A percentile compares a stretch with the other conserved stretches of the same genome.
Evolutionary conservation across 805 yeast genomes (phyloP).

Genomic region (Cephaloascus albidus): DNA sequence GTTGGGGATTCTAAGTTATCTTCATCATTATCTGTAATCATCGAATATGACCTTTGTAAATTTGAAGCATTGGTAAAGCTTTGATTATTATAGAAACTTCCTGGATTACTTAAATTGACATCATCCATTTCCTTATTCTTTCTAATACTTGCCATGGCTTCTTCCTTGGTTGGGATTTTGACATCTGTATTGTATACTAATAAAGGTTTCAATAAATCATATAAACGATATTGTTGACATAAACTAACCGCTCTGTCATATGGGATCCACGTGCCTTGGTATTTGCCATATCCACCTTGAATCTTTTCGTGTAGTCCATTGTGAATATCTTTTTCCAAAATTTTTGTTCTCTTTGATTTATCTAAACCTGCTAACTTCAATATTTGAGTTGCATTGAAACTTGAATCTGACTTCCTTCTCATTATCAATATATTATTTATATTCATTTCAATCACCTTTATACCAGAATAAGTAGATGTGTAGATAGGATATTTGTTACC

Average conservation of each 20-base stretch:
- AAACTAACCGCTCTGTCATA: constrained; percentile 47
- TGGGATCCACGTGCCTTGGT: constrained; percentile 73
- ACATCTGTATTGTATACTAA: constrained; percentile 31
- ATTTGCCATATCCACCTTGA: constrained; percentile 68
- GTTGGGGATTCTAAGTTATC: constrained; percentile 22
- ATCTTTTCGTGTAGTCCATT: constrained; percentile 62
- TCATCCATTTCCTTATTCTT: constrained; percentile 1
- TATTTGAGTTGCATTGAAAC: constrained; percentile 67
- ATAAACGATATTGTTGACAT: constrained; percentile 52
- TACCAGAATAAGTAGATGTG: constrained; percentile 55
- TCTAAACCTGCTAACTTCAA: constrained; percentile 62
- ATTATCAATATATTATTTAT: constrained; percentile 56
- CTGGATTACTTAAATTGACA: background rate
- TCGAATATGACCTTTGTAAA: constrained; percentile 9
- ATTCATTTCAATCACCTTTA: constrained; percentile 51
- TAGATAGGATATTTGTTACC: constrained; percentile 25
- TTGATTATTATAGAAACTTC: background rate
- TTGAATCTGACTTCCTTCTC: constrained; percentile 55
- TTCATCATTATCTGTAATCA: constrained; percentile 21
- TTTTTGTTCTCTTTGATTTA: constrained; percentile 51
- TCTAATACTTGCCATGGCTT: background rate
- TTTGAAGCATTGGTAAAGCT: background rate
- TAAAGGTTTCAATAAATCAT: constrained; percentile 41
- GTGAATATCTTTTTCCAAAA: constrained; percentile 54
- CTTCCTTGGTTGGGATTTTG: constrained; percentile 4